phyloP scores from a whole-genome alignment of 148 eudicot genomes.

The Rheum nobile region DNA sequence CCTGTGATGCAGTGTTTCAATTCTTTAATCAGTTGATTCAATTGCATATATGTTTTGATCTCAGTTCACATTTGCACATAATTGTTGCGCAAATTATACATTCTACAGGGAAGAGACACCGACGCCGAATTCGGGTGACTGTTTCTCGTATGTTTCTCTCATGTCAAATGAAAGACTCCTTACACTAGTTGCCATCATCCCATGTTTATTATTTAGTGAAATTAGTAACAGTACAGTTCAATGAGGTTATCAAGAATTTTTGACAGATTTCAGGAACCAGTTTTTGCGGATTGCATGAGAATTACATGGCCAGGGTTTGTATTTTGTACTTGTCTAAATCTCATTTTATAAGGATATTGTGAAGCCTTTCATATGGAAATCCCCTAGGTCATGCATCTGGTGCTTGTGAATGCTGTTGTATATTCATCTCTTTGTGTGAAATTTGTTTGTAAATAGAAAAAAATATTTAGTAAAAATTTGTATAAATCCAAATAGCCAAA shows the following conservation, averaged over 20 bases:
- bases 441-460: not conserved
- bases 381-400: not conserved
- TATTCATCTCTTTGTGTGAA: not conserved
- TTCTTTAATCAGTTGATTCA: conserved; percentile 30
- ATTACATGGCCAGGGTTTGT: not conserved
- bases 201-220: not conserved
- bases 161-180: not conserved
- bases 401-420: not conserved
- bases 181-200: not conserved
- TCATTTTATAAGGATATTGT: not conserved
- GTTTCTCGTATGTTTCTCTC: not conserved
- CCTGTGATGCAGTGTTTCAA: conserved; percentile 5
- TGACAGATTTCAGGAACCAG: not conserved
- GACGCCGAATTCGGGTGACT: not conserved
- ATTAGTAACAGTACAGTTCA: not conserved
- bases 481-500: too few species aligned
- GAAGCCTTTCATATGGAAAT: not conserved
- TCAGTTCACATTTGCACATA: conserved; percentile 5
- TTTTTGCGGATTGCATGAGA: not conserved
- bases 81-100: conserved; percentile 2
- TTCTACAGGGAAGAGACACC: not conserved
- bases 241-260: not conserved
- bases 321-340: not conserved
- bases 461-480: not conserved
- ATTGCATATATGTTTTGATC: conserved; percentile 8